phyloP scores from a whole-genome alignment of 495 filamentous ascomycete genomes.

The Talaromyces thailandensis region DNA sequence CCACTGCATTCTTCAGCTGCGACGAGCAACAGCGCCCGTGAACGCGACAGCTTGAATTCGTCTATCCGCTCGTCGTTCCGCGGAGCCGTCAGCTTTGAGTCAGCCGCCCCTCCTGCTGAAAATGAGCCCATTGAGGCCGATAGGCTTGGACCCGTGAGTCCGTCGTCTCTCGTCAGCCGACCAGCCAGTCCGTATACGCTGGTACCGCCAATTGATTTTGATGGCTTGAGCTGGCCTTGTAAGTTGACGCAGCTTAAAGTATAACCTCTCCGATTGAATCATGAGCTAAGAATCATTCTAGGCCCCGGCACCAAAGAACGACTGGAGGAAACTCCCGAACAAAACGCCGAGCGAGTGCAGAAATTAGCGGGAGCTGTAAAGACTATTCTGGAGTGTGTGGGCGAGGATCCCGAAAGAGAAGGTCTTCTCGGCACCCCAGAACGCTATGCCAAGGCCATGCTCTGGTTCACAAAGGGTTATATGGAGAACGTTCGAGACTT shows the following conservation, averaged over 20 bases:
- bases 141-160: conserved; percentile 43
- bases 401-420: conserved; percentile 89
- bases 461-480: conserved; percentile 98
- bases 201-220: conserved; percentile 59
- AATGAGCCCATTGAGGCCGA: conserved; percentile 27
- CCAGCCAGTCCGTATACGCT: conserved; percentile 52
- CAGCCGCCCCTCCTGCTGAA: background rate
- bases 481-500: conserved; percentile 91
- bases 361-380: conserved; percentile 78
- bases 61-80: conserved; percentile 44
- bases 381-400: conserved; percentile 91
- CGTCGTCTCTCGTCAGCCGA: conserved; percentile 40
- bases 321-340: conserved; percentile 66
- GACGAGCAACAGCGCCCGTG: conserved; percentile 31
- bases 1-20: conserved; percentile 26
- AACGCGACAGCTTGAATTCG: conserved; percentile 42
- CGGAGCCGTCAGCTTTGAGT: conserved; percentile 30
- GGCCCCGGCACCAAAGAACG: conserved; percentile 72
- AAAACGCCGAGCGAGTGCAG: conserved; percentile 59
- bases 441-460: conserved; percentile 91
- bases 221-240: conserved; percentile 66
- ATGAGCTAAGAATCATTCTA: conserved; percentile 22
- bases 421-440: conserved; percentile 81
- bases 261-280: no score
- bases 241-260: no score